phyloP scores from a whole-genome alignment of 495 filamentous ascomycete species.

The Articulospora tetracladia region DNA sequence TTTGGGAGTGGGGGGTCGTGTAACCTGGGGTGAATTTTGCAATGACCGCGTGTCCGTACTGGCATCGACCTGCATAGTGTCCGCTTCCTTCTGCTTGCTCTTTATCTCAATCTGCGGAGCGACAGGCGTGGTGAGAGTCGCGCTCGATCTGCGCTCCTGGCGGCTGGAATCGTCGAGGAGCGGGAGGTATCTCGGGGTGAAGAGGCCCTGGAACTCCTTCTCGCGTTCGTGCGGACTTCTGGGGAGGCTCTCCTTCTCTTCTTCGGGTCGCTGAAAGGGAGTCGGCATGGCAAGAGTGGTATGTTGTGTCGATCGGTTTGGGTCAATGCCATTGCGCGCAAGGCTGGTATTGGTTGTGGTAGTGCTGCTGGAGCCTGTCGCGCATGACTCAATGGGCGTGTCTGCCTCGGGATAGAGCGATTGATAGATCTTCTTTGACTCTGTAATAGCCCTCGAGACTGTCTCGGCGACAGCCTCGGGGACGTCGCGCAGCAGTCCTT shows the following conservation, averaged over 20 bases:
- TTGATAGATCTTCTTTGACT: constrained; percentile 30
- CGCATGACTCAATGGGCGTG: constrained; percentile 16
- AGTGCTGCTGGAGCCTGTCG: constrained; percentile 11
- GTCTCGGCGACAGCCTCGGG: constrained; percentile 40
- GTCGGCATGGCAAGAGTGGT: constrained; percentile 15
- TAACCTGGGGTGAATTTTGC: constrained; percentile 7
- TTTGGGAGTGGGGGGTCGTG: constrained; percentile 10
- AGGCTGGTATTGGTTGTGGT: neutral
- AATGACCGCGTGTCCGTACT: constrained; percentile 21
- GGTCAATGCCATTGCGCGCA: constrained; percentile 1
- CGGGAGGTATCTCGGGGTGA: constrained; percentile 56
- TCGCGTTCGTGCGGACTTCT: constrained; percentile 47
- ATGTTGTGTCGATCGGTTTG: neutral
- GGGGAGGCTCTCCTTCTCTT: constrained; percentile 17
- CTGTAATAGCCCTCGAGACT: constrained; percentile 39
- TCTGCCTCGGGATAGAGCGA: constrained; percentile 15
- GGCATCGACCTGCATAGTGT: constrained; percentile 14
- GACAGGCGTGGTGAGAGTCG: constrained; percentile 10
- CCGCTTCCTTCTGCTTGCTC: constrained; percentile 1
- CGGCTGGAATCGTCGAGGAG: constrained; percentile 46
- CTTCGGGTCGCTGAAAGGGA: constrained; percentile 18
- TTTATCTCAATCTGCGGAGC: constrained; percentile 1
- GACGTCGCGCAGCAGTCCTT: constrained; percentile 38
- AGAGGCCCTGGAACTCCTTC: constrained; percentile 54
- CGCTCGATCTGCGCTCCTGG: constrained; percentile 20